These are phyloP conservation scores for Pestalotiopsis fici DNA, from an alignment of 2,329 filamentous ascomycete genomes.

Conservation along the genomic window DNA sequence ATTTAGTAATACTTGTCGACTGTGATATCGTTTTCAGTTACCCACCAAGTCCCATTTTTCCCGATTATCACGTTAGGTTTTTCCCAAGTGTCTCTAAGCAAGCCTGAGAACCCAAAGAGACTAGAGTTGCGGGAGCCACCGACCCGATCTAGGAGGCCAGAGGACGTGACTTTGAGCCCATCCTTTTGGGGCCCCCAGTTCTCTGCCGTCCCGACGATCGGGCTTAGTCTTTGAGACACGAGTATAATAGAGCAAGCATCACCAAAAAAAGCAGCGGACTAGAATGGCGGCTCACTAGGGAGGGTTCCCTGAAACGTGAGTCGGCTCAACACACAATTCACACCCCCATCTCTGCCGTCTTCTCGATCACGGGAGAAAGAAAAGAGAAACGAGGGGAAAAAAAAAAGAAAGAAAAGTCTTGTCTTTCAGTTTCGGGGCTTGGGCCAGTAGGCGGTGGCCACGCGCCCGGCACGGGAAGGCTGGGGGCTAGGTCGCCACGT, in stretches of 20 bases:
- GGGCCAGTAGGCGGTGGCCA: conserved; percentile 27
- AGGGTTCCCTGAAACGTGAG: background rate
- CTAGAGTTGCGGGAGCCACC: background rate
- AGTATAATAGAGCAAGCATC: background rate
- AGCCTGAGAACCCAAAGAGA: background rate
- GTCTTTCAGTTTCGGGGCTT: conserved; percentile 4
- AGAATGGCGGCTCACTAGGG: background rate
- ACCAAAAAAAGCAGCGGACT: background rate
- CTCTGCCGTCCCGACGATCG: background rate
- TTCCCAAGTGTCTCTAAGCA: background rate
- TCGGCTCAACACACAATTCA: background rate
- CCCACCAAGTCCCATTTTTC: background rate
- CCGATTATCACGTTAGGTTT: background rate
- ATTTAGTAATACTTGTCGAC: no score
- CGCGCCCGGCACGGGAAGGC: conserved; percentile 19
- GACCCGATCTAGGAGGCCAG: conserved; percentile 3
- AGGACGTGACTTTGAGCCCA: background rate
- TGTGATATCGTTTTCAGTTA: no score
- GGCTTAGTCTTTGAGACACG: background rate
- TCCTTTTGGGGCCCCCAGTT: background rate
- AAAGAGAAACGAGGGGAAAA: background rate
- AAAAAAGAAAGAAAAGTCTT: background rate
- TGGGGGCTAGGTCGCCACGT: conserved; percentile 21
- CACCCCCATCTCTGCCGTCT: background rate
- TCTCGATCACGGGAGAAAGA: background rate